Conservation (phyloP, 768 basidiomycete species). For the Pleurotus salmoneostramineus region DNA sequence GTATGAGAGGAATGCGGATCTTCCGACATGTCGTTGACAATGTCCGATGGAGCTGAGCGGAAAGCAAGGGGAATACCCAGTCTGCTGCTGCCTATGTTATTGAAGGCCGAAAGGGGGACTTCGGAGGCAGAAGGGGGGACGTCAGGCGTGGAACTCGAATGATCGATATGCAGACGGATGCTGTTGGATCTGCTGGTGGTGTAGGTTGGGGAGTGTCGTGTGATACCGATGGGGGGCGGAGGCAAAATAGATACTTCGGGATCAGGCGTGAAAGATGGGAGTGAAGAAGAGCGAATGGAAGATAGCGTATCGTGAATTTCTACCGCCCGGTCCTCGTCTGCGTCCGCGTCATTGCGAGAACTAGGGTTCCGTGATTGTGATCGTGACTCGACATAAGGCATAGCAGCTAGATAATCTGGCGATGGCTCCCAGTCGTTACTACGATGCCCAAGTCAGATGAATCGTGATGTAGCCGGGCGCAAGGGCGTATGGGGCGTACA, state of each 20-base stretch:
- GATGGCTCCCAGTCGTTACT: slow-evolving; percentile 3
- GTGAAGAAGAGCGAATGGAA: background rate
- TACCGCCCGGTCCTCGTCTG: slow-evolving; percentile 4
- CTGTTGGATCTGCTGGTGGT: background rate
- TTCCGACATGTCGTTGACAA: slow-evolving; percentile 6
- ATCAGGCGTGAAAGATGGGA: slow-evolving; percentile 2
- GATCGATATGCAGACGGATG: background rate
- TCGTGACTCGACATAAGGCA: slow-evolving; percentile 6
- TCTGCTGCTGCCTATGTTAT: background rate
- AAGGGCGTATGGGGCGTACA: background rate
- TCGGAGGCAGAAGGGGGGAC: slow-evolving; percentile 4
- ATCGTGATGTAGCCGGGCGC: background rate
- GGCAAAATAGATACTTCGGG: background rate
- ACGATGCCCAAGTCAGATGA: background rate
- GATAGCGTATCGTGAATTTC: slow-evolving; percentile 5
- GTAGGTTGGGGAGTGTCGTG: background rate
- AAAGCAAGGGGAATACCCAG: background rate
- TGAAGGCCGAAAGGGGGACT: slow-evolving; percentile 1
- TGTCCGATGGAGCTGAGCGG: background rate
- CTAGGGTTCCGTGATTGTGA: slow-evolving; percentile 6
- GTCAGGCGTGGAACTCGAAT: background rate
- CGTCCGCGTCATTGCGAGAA: background rate
- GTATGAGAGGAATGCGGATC: background rate
- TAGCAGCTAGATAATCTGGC: background rate
- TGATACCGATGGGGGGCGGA: background rate